Evolutionary conservation across 768 basidiomycete genomes (phyloP), one percentile per base, ranked within the genome.

Genomic region (Lactarius deliciosus): DNA sequence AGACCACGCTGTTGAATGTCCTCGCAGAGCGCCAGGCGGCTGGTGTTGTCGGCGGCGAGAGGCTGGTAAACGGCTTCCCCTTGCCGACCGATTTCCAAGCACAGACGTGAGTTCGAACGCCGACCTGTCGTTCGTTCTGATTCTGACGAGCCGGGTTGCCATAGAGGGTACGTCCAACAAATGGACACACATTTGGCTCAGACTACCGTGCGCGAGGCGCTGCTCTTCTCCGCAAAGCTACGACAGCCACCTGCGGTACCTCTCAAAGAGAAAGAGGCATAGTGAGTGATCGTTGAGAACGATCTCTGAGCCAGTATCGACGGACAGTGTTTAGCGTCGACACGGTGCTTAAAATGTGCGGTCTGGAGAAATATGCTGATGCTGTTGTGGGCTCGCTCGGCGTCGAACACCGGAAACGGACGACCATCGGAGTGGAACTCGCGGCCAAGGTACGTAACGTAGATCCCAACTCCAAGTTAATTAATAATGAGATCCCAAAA

Each of bases 341-440:
- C 73, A 85, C 75, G 74, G 85, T 80, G 61, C 75, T 88, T 66
- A 78, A 78, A 76, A 86, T 93, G 74, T 79, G 84, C 66, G 90
- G 89, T 53, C 74, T 92, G 60, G 83, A 86, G 61, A 83, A 81
- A 11, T 80, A 84, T 57, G 88, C 81, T 9, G 88, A 92, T 62
- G 90, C 87, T 5, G 79, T 88, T 71, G 86, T 92, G 8, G 87
- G 86, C 36, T 82, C 85, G 47, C 78, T 90, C 3, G 83, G 85
- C 3, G 83, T 89, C 25, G 90, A 93, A 70, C 84, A 88, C 68
- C 81, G 85, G 58, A 96, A 94, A 77, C 82, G 92, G 9, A 86
- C 91, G 0, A 95, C 92, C 0, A 95, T 95, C 65, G 93, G 85
- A 30, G 92, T 94, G 43, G 92, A 94, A 74, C 80, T 96, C 15